phyloP scores from a whole-genome alignment of 805 yeast species.

The Tetrapisispora fleetii region DNA sequence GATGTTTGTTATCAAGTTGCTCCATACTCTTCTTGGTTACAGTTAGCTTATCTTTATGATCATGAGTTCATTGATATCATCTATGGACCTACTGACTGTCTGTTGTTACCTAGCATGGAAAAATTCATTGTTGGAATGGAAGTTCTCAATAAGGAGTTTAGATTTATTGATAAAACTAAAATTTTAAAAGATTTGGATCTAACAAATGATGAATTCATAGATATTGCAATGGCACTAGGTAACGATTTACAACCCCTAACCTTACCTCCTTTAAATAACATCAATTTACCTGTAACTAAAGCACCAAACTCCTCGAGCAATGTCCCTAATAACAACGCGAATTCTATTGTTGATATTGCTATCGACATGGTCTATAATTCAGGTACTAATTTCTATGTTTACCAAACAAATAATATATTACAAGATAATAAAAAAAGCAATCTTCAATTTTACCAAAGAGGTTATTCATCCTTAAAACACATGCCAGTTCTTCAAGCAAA shows the following conservation, averaged over 20 bases:
- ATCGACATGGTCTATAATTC: conserved; percentile 34
- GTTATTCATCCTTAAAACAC: conserved; percentile 55
- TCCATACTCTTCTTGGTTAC: conserved; percentile 75
- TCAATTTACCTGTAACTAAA: conserved; percentile 3
- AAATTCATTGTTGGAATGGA: conserved; percentile 68
- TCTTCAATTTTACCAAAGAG: conserved; percentile 49
- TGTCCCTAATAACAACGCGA: not conserved
- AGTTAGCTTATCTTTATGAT: conserved; percentile 60
- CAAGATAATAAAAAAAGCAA: conserved; percentile 31
- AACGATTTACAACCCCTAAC: conserved; percentile 61
- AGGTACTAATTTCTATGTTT: conserved; percentile 38
- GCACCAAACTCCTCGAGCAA: conserved; percentile 10
- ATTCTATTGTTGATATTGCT: conserved; percentile 29
- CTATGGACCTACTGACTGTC: conserved; percentile 74
- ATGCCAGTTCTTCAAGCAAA: conserved; percentile 62
- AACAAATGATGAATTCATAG: conserved; percentile 58
- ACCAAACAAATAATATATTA: conserved; percentile 32
- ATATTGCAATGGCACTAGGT: conserved; percentile 70
- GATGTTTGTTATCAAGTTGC: conserved; percentile 62
- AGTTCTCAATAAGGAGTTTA: conserved; percentile 51
- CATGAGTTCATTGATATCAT: conserved; percentile 56
- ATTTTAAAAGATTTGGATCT: conserved; percentile 53
- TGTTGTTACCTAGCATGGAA: conserved; percentile 53
- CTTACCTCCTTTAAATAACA: conserved; percentile 38
- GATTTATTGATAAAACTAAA: conserved; percentile 49